Base-by-base conservation (phyloP, 768 basidiomycete species). In the Leccinum rimulosum region DNA sequence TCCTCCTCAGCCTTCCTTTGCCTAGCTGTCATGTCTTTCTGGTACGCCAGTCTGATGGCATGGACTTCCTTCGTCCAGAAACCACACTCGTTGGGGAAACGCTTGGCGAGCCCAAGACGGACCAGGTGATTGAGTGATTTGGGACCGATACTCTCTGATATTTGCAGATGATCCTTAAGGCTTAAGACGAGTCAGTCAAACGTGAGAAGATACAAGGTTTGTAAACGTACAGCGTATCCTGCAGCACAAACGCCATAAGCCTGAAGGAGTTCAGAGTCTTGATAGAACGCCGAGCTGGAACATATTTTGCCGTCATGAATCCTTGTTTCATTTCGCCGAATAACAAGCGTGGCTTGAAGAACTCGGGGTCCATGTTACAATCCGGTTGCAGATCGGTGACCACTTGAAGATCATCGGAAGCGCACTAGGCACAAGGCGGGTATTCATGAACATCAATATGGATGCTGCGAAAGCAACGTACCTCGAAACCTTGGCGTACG, bases 401-500 rank as follows among this genome's bases (percentile, higher is more conserved):
- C 12, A 56, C 17, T 43, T 43, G 40, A 12, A 68, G 63, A 15
- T 66, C 56, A 54, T 71, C 71, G 25, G 63, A 65, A 15, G 53
- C 28, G 28, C 63, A 61, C 69, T 66, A n/a, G n/a, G 28, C 0
- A 22, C 11, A 43, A 12, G 22, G 27, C 6, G 6, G 31, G 11
- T 17, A 36, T 15, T 40, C 6, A 6, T 36, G 6, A 3, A 33
- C 28, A 6, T 19, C 11, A 7, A 6, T 1, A 49, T 38, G 17
- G 22, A 35, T 1, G 36, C 19, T 17, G 14, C 6, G 1, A 9
- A 43, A 17, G 11, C 2, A 22, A 60, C 72, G 22, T 58, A 81
- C 84, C 57, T 68, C 70, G 60, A 84, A 84, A 7, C 82, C 84
- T n/a, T 69, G 70, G 25, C 75, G 72, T 14, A 70, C 64, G 0